Conservation (phyloP, 768 basidiomycete genomes). For the Mycena chlorophos region DNA sequence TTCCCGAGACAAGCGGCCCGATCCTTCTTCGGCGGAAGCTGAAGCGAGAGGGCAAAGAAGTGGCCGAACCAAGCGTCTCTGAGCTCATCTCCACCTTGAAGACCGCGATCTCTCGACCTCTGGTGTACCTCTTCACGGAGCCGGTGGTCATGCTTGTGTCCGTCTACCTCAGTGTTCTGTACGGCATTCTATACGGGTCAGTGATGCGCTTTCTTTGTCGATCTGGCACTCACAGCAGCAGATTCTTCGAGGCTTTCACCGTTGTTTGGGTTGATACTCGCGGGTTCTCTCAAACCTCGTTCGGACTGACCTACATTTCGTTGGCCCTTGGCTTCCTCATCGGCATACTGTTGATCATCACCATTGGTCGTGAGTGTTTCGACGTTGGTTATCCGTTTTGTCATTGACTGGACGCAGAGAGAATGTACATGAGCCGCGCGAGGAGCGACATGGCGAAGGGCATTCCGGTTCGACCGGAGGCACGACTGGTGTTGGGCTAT, state of each 20-base stretch:
- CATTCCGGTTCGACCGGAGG: conserved; percentile 14
- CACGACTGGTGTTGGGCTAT: conserved; percentile 6
- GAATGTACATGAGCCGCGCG: conserved; percentile 6
- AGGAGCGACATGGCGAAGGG: conserved; percentile 4
- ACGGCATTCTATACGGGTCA: conserved; percentile 20
- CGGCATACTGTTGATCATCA: conserved; percentile 5
- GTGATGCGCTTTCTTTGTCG: no score
- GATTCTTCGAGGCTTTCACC: conserved; percentile 18
- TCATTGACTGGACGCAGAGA: conserved; percentile 2
- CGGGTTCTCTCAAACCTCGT: conserved; percentile 13
- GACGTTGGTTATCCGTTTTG: neutral
- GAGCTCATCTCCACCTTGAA: neutral
- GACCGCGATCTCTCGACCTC: neutral
- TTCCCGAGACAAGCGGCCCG: neutral
- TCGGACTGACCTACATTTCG: conserved; percentile 19
- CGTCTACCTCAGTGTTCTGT: conserved; percentile 16
- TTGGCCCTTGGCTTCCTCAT: conserved; percentile 17
- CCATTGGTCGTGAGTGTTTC: conserved; percentile 14
- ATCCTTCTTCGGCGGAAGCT: neutral
- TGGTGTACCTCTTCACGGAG: conserved; percentile 6
- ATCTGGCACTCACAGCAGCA: no score
- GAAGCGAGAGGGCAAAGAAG: neutral
- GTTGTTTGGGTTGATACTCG: conserved; percentile 19
- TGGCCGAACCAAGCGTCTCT: neutral
- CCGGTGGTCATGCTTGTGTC: conserved; percentile 22